Conservation (phyloP, 2,329 filamentous ascomycete species). For the Endocalyx cinctus region DNA sequence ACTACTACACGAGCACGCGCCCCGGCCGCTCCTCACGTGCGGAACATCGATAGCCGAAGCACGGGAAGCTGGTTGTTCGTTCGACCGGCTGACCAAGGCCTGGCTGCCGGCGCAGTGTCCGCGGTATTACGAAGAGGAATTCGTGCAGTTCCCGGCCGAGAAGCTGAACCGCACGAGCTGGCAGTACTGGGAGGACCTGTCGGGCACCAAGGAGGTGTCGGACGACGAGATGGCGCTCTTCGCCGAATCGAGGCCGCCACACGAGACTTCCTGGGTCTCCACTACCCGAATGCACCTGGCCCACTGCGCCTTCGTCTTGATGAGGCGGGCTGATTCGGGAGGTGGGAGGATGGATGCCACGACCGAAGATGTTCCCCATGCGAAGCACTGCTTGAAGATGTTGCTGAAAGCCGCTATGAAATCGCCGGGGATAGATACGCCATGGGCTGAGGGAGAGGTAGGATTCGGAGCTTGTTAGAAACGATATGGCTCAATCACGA, state of each 20-base stretch:
- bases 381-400: conserved; percentile 5
- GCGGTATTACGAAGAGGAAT: conserved; percentile 7
- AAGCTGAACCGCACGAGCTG: conserved; percentile 4
- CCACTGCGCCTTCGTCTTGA: conserved; percentile 8
- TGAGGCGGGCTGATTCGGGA: conserved; percentile 3
- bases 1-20: conserved; percentile 3
- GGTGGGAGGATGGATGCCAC: conserved; percentile 7
- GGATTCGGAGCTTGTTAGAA: conserved; percentile 10
- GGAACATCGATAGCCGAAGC: conserved; percentile 5
- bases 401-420: conserved; percentile 7
- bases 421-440: conserved; percentile 4
- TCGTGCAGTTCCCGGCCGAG: conserved; percentile 1
- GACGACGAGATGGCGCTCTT: conserved; percentile 8
- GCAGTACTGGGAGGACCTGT: conserved; percentile 8
- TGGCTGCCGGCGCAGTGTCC: conserved; percentile 6
- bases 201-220: conserved; percentile 4
- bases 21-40: conserved; percentile 5
- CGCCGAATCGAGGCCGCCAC: conserved; percentile 2
- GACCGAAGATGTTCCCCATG: conserved; percentile 3
- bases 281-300: conserved; percentile 8
- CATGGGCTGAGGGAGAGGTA: conserved; percentile 2
- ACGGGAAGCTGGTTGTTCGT: conserved; percentile 5
- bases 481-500: too few relatives aligned
- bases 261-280: conserved; percentile 2
- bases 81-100: conserved; percentile 9